These are phyloP conservation scores for Epichloe brachyelytri DNA, from an alignment of 2,329 filamentous ascomycete species.

Conservation along the genomic window DNA sequence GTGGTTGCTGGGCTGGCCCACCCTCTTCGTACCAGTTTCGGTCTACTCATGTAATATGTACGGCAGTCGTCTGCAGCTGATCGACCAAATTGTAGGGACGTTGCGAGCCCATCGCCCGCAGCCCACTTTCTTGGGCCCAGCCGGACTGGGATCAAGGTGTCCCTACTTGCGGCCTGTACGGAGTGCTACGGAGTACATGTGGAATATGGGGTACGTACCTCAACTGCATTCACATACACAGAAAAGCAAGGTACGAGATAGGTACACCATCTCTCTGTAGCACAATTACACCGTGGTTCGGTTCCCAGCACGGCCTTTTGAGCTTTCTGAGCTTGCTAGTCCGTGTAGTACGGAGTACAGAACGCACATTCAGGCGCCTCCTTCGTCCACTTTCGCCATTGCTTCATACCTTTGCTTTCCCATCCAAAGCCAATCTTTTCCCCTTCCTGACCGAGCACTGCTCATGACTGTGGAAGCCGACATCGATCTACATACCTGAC, in stretches of 20 bases:
- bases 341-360: neutral
- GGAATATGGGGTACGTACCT: neutral
- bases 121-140: neutral
- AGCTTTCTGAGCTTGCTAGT: neutral
- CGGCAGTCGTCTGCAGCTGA: neutral
- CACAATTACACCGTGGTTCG: neutral
- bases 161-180: neutral
- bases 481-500: neutral
- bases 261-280: neutral
- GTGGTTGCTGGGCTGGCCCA: neutral
- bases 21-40: neutral
- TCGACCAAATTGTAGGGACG: slow-evolving; percentile 3
- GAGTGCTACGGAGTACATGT: neutral
- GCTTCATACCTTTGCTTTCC: neutral
- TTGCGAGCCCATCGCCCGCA: neutral
- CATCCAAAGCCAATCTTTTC: neutral
- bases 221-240: neutral
- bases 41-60: neutral
- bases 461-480: neutral
- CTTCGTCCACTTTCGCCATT: neutral
- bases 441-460: neutral
- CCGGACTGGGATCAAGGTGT: neutral
- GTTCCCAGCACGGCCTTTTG: neutral
- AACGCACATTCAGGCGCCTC: neutral
- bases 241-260: neutral